Evolutionary conservation across 202 grass and related monocot genomes (phyloP).

Genomic region (Zoysia matrella): DNA sequence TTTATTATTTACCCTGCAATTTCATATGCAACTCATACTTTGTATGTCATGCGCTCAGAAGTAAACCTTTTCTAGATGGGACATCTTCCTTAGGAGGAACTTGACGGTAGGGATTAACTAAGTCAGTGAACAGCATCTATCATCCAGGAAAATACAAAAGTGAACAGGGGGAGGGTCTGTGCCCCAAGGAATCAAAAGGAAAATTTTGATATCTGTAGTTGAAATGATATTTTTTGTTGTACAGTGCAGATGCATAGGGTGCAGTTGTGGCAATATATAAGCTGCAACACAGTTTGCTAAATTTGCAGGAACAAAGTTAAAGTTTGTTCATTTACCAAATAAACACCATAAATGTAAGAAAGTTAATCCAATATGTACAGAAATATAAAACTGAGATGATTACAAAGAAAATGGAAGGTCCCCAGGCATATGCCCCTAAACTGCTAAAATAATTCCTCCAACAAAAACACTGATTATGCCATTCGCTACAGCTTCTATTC

Average conservation of each 20-base stretch:
- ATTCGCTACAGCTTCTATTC: slow-evolving; percentile 19
- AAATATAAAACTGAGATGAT: slow-evolving; percentile 3
- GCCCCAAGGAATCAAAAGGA: slow-evolving; percentile 26
- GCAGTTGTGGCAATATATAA: slow-evolving; percentile 25
- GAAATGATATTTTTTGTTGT: background rate
- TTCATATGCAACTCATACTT: slow-evolving; percentile 1
- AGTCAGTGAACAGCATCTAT: slow-evolving; percentile 9
- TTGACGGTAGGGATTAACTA: slow-evolving; percentile 28
- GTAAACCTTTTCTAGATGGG: background rate
- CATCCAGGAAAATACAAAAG: slow-evolving; percentile 11
- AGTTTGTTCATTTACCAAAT: slow-evolving; percentile 10
- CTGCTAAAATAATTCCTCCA: background rate
- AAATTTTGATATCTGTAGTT: background rate
- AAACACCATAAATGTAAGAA: slow-evolving; percentile 12
- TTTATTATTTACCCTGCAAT: slow-evolving; percentile 39
- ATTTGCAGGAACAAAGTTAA: slow-evolving; percentile 27
- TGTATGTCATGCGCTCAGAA: slow-evolving; percentile 35
- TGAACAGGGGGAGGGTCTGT: background rate
- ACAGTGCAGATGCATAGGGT: background rate
- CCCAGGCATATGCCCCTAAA: slow-evolving; percentile 16
- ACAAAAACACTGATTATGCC: background rate
- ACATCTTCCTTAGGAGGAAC: slow-evolving; percentile 11
- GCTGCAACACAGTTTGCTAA: background rate
- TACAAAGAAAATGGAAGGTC: slow-evolving; percentile 26
- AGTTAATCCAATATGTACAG: background rate